Evolutionary conservation across 2,329 filamentous ascomycete species (phyloP).

Genomic region (Teratosphaeria epicoccoides): DNA sequence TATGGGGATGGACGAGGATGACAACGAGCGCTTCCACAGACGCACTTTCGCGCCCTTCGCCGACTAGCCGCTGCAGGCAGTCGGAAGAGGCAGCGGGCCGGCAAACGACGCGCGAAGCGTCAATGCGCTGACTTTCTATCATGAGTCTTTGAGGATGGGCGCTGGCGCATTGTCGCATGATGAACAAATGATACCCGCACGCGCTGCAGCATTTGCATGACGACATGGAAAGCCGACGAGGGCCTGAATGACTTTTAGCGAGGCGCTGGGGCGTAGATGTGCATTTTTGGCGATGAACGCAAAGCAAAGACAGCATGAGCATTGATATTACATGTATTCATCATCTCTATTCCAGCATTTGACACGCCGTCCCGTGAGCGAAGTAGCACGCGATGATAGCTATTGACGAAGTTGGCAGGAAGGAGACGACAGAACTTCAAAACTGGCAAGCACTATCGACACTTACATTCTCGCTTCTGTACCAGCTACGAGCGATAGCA

Average conservation of each 20-base stretch:
- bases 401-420: no score
- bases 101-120: not conserved
- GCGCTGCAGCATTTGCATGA: not conserved
- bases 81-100: not conserved
- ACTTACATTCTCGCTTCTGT: no score
- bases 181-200: not conserved
- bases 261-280: not conserved
- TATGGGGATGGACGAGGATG: conserved; percentile 17
- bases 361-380: no score
- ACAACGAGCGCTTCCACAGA: conserved; percentile 24
- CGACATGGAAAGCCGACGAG: not conserved
- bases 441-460: no score
- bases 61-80: conserved; percentile 9
- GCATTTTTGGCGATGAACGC: no score
- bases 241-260: not conserved
- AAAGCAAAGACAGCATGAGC: no score
- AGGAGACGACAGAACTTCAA: no score
- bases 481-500: no score
- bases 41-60: conserved; percentile 25
- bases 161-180: not conserved
- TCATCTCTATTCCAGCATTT: no score
- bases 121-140: not conserved
- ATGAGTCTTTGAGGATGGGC: not conserved
- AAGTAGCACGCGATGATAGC: no score
- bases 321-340: no score